Percentiles rank a stretch among this genome's conserved stretches.
Conservation (phyloP, 2,329 filamentous ascomycete genomes). For the Neophaeococcomyces mojaviensis region DNA sequence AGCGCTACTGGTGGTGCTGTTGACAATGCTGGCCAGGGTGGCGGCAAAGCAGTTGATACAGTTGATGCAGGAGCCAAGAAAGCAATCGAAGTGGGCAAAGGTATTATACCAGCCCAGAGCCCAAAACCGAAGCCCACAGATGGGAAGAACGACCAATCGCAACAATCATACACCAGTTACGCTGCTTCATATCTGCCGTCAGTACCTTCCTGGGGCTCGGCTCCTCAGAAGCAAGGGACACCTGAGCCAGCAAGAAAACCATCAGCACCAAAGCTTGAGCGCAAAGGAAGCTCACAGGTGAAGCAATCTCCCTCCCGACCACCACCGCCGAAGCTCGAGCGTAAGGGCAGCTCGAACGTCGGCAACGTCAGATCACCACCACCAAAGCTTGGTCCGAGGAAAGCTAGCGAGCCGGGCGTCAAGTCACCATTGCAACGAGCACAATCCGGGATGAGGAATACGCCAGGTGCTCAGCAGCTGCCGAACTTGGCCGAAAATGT, state of each 20-base stretch:
- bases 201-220: slow-evolving; percentile 11
- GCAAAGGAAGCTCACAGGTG: not conserved
- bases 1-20: slow-evolving; percentile 11
- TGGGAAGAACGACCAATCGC: slow-evolving; percentile 4
- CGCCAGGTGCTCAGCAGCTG: not conserved
- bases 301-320: not conserved
- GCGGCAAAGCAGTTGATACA: slow-evolving; percentile 10
- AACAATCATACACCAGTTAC: slow-evolving; percentile 18
- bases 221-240: slow-evolving; percentile 6
- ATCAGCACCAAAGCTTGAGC: slow-evolving; percentile 4
- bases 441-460: not conserved
- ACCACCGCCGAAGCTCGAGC: slow-evolving; percentile 4
- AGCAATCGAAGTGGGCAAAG: slow-evolving; percentile 5
- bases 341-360: not conserved
- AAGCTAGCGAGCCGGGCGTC: slow-evolving; percentile 1
- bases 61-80: slow-evolving; percentile 5
- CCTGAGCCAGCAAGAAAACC: not conserved
- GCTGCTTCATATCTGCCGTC: slow-evolving; percentile 18
- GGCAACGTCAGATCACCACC: not conserved
- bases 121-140: not conserved
- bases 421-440: not conserved
- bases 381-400: slow-evolving; percentile 6
- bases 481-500: slow-evolving; percentile 1
- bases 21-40: slow-evolving; percentile 11
- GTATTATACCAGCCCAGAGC: not conserved